phyloP scores from a whole-genome alignment of 495 filamentous ascomycete species.

The Sordaria brevicollis region DNA sequence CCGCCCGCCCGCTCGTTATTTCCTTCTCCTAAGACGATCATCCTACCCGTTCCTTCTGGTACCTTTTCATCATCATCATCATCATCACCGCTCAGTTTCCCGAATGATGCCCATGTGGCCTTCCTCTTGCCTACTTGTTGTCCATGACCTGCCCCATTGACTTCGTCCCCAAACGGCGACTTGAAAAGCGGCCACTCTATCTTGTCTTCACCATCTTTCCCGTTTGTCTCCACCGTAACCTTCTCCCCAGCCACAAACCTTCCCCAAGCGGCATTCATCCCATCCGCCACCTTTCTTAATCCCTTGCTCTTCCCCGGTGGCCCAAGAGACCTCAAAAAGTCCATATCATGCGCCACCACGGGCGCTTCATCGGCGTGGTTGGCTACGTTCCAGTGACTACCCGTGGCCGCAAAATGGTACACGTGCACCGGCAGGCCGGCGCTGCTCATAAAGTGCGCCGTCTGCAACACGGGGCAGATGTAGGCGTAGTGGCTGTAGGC shows the following conservation, averaged over 20 bases:
- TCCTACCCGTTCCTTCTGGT: conserved; percentile 9
- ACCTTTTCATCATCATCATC: neutral
- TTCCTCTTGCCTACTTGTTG: neutral
- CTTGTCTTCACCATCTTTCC: conserved; percentile 2
- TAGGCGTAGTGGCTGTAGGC: conserved; percentile 60
- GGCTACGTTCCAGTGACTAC: conserved; percentile 35
- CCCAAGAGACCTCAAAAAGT: conserved; percentile 11
- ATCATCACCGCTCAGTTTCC: neutral
- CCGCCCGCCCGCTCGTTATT: conserved; percentile 49
- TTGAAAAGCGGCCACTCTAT: conserved; percentile 21
- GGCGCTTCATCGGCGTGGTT: conserved; percentile 51
- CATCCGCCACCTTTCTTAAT: conserved; percentile 38
- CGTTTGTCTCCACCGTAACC: conserved; percentile 35
- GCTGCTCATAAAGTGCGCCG: conserved; percentile 36
- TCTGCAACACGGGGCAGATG: conserved; percentile 53
- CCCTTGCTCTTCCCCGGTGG: conserved; percentile 4
- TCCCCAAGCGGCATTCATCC: conserved; percentile 45
- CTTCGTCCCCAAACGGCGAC: conserved; percentile 11
- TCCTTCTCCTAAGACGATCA: conserved; percentile 50
- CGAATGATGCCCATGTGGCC: neutral
- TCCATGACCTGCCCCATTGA: neutral
- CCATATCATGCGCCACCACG: conserved; percentile 44
- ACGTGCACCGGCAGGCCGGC: conserved; percentile 35
- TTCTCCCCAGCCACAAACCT: conserved; percentile 37
- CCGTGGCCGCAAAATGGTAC: conserved; percentile 49